Evolutionary conservation across 1,284 basidiomycete genomes (phyloP), one percentile per base, ranked within the genome.

Genomic region (Ganoderma multipileum): DNA sequence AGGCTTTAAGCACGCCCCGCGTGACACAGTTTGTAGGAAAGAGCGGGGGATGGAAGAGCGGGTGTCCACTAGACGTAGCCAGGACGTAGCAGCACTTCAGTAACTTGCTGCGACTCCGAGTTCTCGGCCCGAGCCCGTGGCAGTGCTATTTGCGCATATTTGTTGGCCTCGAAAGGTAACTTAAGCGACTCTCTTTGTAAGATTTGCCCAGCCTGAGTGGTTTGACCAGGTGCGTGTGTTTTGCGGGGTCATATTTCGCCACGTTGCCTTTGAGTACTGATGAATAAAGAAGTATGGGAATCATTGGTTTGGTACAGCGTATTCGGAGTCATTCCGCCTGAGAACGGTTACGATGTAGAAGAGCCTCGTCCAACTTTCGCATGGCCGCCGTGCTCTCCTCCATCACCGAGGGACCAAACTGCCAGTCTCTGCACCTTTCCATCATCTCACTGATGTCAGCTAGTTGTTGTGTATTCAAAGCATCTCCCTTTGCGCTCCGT

Each of bases 401-500:
- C 28, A 33, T 5, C 26, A 55, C 44, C 52, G 23, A 23, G 65
- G 63, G 52, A 9, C 55, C 55, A 20, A 57, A 36, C 30, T 61
- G 60, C 69, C 69, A 70, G 18, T 63, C 61, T 54, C 63, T 64
- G 9, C 68, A 11, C 14, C 36, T 28, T 30, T 71, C 64, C 23
- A 66, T 58, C 26, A 16, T 42, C 11, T 61, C 50, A 18, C 44
- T 67, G 2, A 68, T 26, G 6, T 33, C 30, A 18, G n/a, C 2
- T 14, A 71, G 61, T 20, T 68, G 58, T 47, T 64, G 52, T 0
- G 18, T 1, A 4, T 62, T 66, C n/a, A 68, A 30, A 0, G 47
- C 64, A 3, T 52, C 28, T 2, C 64, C 67, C 7, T 42, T 41
- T 0, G 67, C 64, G n/a, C 67, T 68, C 30, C 47, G 23, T 36